Percentiles rank a stretch among this genome's conserved stretches.
Evolutionary conservation across 257 asterid genomes (phyloP).

Genomic region (Ilex aquifolium): DNA sequence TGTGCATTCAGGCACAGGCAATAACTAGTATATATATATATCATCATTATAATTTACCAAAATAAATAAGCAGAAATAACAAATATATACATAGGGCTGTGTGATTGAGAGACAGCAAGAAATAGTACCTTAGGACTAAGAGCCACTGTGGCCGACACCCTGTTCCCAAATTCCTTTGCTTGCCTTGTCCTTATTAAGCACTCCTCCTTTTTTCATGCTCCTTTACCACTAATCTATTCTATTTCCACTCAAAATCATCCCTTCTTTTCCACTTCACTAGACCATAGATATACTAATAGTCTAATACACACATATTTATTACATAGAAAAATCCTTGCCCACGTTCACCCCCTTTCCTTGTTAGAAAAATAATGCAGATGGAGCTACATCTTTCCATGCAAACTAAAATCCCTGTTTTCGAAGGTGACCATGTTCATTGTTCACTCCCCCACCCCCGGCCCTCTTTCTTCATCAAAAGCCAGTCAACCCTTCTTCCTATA

Average conservation of each 20-base stretch:
- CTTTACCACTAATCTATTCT: too few relatives aligned
- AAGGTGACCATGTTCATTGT: slow-evolving; percentile 55
- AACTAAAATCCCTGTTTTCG: slow-evolving; percentile 29
- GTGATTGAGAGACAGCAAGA: too few relatives aligned
- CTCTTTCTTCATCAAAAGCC: background rate
- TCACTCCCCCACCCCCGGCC: slow-evolving; percentile 2
- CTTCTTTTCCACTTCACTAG: slow-evolving; percentile 29
- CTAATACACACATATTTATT: background rate
- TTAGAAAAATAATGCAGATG: slow-evolving; percentile 4
- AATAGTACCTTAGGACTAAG: too few relatives aligned
- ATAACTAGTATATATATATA: too few relatives aligned
- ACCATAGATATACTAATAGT: background rate
- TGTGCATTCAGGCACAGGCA: too few relatives aligned
- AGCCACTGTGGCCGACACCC: too few relatives aligned
- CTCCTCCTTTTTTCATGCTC: too few relatives aligned
- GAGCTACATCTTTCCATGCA: slow-evolving; percentile 41
- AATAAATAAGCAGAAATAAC: too few relatives aligned
- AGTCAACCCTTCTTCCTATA: slow-evolving; percentile 9
- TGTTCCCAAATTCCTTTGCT: too few relatives aligned
- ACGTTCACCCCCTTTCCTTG: slow-evolving; percentile 18
- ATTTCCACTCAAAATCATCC: background rate
- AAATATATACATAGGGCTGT: too few relatives aligned
- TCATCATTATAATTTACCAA: too few relatives aligned
- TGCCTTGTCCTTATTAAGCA: too few relatives aligned
- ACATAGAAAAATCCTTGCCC: slow-evolving; percentile 14